Percentiles rank a stretch among this genome's conserved stretches.
These are phyloP conservation scores for Ophiorrhiza pumila DNA, from an alignment of 257 asterid species.

Conservation along the genomic window DNA sequence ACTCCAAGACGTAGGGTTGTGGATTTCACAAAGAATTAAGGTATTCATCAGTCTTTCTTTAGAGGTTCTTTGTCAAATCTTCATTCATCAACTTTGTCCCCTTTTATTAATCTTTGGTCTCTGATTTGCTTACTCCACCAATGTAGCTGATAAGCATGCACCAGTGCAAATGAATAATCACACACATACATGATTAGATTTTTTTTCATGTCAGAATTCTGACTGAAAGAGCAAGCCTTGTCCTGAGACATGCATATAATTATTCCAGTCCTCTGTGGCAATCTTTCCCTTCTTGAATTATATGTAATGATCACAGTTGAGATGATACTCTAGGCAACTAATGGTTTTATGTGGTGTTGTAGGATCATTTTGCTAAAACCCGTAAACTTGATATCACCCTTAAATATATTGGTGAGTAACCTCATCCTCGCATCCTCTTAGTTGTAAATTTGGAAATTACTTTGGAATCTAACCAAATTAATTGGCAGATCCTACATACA, in stretches of 20 bases:
- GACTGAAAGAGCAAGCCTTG: background rate
- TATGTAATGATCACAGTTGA: background rate
- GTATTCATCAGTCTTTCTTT: constrained; percentile 36
- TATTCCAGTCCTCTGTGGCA: background rate
- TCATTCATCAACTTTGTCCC: background rate
- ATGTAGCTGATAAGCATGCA: background rate
- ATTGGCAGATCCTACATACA: constrained; percentile 49
- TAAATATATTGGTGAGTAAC: constrained; percentile 41
- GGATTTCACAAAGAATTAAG: constrained; percentile 82
- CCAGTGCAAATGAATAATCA: background rate
- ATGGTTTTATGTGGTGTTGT: constrained; percentile 23
- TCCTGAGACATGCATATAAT: background rate
- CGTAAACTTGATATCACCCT: constrained; percentile 34
- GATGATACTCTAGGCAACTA: constrained; percentile 14
- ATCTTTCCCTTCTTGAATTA: background rate
- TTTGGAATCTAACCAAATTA: constrained; percentile 13
- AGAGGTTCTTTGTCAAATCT: background rate
- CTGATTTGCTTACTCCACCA: background rate
- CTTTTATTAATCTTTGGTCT: background rate
- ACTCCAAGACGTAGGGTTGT: constrained; percentile 84
- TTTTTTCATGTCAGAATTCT: background rate
- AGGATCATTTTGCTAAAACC: constrained; percentile 40
- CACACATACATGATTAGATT: background rate
- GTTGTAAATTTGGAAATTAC: background rate
- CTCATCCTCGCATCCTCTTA: background rate